phyloP scores from a whole-genome alignment of 345 rosid species.

The Ceriops zippeliana region DNA sequence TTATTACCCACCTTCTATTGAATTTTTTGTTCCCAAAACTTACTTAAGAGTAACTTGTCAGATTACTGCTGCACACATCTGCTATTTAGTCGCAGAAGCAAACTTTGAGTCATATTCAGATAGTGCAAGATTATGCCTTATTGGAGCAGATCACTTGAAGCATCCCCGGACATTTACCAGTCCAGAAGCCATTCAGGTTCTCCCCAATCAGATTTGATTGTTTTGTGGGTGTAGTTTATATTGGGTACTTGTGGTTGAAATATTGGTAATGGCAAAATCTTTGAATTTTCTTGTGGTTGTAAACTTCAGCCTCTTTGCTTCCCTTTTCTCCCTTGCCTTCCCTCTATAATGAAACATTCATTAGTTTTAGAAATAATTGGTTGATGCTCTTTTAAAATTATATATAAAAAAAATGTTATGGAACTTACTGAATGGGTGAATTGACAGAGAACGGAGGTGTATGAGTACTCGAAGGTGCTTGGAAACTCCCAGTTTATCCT shows the following conservation, averaged over 20 bases:
- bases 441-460: conserved; percentile 94
- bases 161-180: conserved; percentile 72
- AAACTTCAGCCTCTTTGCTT: no score
- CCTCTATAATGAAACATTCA: neutral
- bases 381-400: no score
- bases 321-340: neutral
- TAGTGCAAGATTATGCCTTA: conserved; percentile 72
- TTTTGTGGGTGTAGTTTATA: conserved; percentile 1
- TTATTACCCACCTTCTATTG: conserved; percentile 8
- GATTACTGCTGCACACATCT: conserved; percentile 78
- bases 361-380: no score
- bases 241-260: neutral
- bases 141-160: conserved; percentile 84
- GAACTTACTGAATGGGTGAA: conserved; percentile 22
- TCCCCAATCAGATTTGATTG: neutral
- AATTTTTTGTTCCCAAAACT: conserved; percentile 25
- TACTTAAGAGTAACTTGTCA: conserved; percentile 29
- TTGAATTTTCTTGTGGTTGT: no score
- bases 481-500: conserved; percentile 93
- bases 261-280: no score
- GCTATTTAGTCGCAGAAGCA: conserved; percentile 78
- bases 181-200: conserved; percentile 86
- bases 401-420: neutral
- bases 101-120: conserved; percentile 80
- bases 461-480: conserved; percentile 88